These are phyloP conservation scores for Kregervanrija delftensis DNA, from an alignment of 805 yeast genomes.

Conservation along the genomic window DNA sequence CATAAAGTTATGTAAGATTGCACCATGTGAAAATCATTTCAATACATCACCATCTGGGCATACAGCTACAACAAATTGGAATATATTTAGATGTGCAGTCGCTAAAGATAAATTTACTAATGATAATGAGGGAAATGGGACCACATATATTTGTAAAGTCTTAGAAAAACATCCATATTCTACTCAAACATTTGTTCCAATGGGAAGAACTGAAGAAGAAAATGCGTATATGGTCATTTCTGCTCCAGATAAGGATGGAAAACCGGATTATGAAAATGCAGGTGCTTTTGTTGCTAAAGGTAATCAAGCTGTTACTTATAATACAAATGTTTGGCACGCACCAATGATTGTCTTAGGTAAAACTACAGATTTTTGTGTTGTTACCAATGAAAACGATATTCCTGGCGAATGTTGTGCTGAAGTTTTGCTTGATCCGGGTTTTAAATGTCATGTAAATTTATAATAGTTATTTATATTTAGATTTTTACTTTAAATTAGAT, in stretches of 20 bases:
- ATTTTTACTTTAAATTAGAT: neutral
- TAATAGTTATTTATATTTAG: neutral
- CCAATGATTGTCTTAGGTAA: conserved; percentile 85
- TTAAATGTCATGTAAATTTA: conserved; percentile 26
- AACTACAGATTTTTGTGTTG: conserved; percentile 74
- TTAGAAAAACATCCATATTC: conserved; percentile 86
- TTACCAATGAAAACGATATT: conserved; percentile 78
- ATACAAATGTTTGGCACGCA: conserved; percentile 87
- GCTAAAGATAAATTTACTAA: conserved; percentile 51
- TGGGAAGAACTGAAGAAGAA: conserved; percentile 53
- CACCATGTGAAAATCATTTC: conserved; percentile 55
- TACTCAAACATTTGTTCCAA: conserved; percentile 86
- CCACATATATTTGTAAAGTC: conserved; percentile 50
- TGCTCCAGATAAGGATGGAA: conserved; percentile 39
- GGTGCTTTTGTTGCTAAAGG: conserved; percentile 74
- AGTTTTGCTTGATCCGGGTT: conserved; percentile 59
- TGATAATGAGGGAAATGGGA: conserved; percentile 6
- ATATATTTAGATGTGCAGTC: conserved; percentile 75
- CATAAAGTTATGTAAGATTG: conserved; percentile 62
- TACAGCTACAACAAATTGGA: conserved; percentile 62
- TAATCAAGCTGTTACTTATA: conserved; percentile 86
- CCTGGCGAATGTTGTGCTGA: conserved; percentile 80
- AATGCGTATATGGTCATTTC: conserved; percentile 74
- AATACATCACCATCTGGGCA: conserved; percentile 36
- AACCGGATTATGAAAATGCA: conserved; percentile 57